A percentile compares a stretch with the other conserved stretches of the same genome.
These are phyloP conservation scores for Fusarium sp. DNA, from an alignment of 2,329 filamentous ascomycete genomes.

Conservation along the genomic window DNA sequence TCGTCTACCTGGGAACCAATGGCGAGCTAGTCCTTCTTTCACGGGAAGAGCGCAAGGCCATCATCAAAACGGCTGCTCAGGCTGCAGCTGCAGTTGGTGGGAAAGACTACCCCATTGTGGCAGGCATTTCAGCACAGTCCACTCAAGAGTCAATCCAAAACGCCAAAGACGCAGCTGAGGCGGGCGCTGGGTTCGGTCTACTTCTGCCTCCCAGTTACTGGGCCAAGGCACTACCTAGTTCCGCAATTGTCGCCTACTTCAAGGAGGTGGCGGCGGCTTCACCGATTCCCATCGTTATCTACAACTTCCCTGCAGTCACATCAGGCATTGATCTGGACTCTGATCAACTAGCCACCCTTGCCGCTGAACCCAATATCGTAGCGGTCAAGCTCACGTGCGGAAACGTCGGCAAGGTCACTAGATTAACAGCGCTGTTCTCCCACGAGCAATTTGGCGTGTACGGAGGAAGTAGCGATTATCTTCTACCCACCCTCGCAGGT, in stretches of 20 bases:
- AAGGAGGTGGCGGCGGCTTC: conserved; percentile 68
- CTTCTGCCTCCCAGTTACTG: conserved; percentile 83
- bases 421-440: conserved; percentile 57
- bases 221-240: conserved; percentile 61
- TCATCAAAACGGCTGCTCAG: conserved; percentile 54
- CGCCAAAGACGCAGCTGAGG: conserved; percentile 72
- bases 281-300: conserved; percentile 74
- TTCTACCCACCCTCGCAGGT: conserved; percentile 54
- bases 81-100: conserved; percentile 52
- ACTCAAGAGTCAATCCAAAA: conserved; percentile 73
- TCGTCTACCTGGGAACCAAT: conserved; percentile 60
- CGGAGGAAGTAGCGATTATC: conserved; percentile 58
- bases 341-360: conserved; percentile 67
- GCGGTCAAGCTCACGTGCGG: conserved; percentile 76
- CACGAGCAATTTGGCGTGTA: conserved; percentile 56
- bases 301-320: conserved; percentile 75
- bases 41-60: conserved; percentile 53
- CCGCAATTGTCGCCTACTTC: conserved; percentile 72
- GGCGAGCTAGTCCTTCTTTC: conserved; percentile 58
- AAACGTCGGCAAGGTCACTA: conserved; percentile 76
- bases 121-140: conserved; percentile 59
- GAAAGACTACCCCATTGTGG: conserved; percentile 56
- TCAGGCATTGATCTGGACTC: conserved; percentile 73
- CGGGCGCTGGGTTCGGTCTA: conserved; percentile 78
- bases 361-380: conserved; percentile 72